Percentiles rank a stretch among this genome's conserved stretches.
Evolutionary conservation across 495 filamentous ascomycete species (phyloP).

Genomic region (Cetradonia linearis): DNA sequence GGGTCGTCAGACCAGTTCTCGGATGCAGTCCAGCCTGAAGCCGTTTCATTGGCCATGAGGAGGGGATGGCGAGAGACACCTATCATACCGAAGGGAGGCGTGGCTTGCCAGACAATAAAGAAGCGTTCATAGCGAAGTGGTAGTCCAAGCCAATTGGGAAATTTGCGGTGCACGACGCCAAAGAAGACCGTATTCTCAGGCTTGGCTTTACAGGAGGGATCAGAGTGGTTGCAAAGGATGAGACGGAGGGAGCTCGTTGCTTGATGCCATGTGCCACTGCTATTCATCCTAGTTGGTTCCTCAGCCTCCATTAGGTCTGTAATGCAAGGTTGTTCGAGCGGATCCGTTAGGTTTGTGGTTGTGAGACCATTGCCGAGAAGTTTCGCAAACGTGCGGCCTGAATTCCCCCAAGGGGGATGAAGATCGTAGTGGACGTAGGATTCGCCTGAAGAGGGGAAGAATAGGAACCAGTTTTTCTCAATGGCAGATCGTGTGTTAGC

Average conservation of each 20-base stretch:
- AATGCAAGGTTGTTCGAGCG: conserved; percentile 29
- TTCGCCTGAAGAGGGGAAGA: conserved; percentile 24
- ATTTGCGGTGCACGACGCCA: conserved; percentile 32
- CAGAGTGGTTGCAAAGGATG: conserved; percentile 29
- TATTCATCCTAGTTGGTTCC: conserved; percentile 14
- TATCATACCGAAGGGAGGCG: conserved; percentile 30
- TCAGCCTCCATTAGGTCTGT: conserved; percentile 16
- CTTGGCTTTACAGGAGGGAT: conserved; percentile 23
- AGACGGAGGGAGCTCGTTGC: conserved; percentile 32
- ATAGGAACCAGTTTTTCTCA: conserved; percentile 37
- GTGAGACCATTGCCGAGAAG: conserved; percentile 33
- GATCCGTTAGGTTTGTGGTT: conserved; percentile 32
- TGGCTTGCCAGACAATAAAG: conserved; percentile 31
- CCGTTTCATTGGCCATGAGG: conserved; percentile 33
- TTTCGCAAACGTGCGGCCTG: conserved; percentile 31
- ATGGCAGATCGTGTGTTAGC: conserved; percentile 25
- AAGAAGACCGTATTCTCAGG: conserved; percentile 30
- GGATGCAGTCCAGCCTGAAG: conserved; percentile 27
- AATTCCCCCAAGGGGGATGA: conserved; percentile 1
- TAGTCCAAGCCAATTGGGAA: conserved; percentile 28
- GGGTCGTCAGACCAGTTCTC: conserved; percentile 32
- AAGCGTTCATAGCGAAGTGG: conserved; percentile 34
- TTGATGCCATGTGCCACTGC: conserved; percentile 31
- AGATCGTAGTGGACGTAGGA: conserved; percentile 32
- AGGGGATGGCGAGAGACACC: conserved; percentile 30